These are phyloP conservation scores for Suillus fuscotomentosus DNA, from an alignment of 768 basidiomycete genomes.

Conservation along the genomic window DNA sequence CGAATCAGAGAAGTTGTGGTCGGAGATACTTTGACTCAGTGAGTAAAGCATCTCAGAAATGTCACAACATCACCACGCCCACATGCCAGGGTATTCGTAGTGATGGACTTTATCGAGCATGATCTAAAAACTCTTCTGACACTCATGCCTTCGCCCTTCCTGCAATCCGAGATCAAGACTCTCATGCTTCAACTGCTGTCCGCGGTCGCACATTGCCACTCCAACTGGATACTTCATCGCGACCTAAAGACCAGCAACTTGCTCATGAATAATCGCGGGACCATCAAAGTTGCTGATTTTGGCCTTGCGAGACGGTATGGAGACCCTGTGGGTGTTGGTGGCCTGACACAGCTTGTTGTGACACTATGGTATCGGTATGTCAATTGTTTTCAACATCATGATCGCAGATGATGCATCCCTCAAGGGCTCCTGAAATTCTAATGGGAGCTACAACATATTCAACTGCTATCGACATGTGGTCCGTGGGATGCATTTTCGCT, in stretches of 20 bases:
- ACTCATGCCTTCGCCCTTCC: slow-evolving; percentile 93
- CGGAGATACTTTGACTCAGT: slow-evolving; percentile 98
- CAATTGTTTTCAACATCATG: slow-evolving; percentile 14
- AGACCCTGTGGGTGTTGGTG: slow-evolving; percentile 94
- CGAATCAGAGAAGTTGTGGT: slow-evolving; percentile 97
- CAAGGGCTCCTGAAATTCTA: slow-evolving; percentile 91
- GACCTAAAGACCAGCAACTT: slow-evolving; percentile 98
- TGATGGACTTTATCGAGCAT: slow-evolving; percentile 99
- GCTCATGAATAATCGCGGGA: slow-evolving; percentile 98
- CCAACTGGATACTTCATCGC: slow-evolving; percentile 96
- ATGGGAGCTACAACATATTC: slow-evolving; percentile 92
- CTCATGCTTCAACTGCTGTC: slow-evolving; percentile 91
- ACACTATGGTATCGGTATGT: slow-evolving; percentile 97
- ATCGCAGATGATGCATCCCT: slow-evolving; percentile 14
- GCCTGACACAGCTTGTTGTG: slow-evolving; percentile 96
- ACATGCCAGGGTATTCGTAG: slow-evolving; percentile 85
- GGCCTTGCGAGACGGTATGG: slow-evolving; percentile 95
- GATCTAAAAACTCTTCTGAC: slow-evolving; percentile 96
- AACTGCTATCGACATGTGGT: slow-evolving; percentile 98
- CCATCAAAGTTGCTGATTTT: slow-evolving; percentile 98
- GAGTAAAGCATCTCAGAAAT: slow-evolving; percentile 42
- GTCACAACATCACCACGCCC: slow-evolving; percentile 9
- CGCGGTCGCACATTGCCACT: slow-evolving; percentile 90
- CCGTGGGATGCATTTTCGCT: slow-evolving; percentile 97
- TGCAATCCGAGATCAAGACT: slow-evolving; percentile 98